These are phyloP conservation scores for Sugiyamaella novakii DNA, from an alignment of 1,139 yeast species.

Conservation along the genomic window DNA sequence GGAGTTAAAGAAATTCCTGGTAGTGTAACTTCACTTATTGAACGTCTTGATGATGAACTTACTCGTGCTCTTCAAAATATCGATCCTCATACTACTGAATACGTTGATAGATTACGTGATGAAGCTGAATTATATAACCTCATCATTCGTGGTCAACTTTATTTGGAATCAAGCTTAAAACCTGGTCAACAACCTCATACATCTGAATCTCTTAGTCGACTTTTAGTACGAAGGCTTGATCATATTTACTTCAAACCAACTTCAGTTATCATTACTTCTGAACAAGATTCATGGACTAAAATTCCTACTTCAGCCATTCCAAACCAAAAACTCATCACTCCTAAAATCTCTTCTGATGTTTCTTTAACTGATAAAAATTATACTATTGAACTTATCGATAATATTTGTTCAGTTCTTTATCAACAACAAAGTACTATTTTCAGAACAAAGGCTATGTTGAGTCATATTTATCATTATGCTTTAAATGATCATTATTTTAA, in stretches of 20 bases:
- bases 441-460: constrained; percentile 81
- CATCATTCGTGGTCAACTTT: constrained; percentile 81
- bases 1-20: constrained; percentile 82
- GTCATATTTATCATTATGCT: constrained; percentile 88
- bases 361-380: constrained; percentile 38
- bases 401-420: constrained; percentile 65
- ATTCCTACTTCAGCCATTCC: constrained; percentile 38
- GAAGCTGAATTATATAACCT: constrained; percentile 76
- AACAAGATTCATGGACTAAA: constrained; percentile 68
- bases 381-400: constrained; percentile 61
- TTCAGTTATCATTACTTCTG: constrained; percentile 68
- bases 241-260: constrained; percentile 92
- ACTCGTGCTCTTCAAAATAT: constrained; percentile 82
- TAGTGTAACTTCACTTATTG: constrained; percentile 81
- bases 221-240: constrained; percentile 82
- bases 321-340: constrained; percentile 36
- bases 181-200: constrained; percentile 47
- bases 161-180: constrained; percentile 64
- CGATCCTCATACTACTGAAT: constrained; percentile 95
- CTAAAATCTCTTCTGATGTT: constrained; percentile 34
- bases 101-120: constrained; percentile 86
- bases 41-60: constrained; percentile 93
- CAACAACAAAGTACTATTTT: constrained; percentile 66
- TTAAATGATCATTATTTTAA: constrained; percentile 77
- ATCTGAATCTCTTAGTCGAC: constrained; percentile 56